Percentiles rank a stretch among this genome's conserved stretches.
Evolutionary conservation across 306 rosid species (phyloP).

Genomic region (Prinsepia uniflora): DNA sequence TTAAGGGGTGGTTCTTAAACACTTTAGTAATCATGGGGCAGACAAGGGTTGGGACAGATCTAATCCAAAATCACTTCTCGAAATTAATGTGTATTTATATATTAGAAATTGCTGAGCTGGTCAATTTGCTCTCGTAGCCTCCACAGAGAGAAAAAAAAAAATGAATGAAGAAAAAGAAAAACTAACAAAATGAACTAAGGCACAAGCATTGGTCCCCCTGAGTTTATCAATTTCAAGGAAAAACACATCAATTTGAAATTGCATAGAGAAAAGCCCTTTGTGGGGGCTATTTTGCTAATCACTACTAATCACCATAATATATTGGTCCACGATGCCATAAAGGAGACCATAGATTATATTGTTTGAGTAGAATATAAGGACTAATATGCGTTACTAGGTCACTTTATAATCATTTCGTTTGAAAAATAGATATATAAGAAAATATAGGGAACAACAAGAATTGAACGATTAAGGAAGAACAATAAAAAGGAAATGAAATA

Average conservation of each 20-base stretch:
- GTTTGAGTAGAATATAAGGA: neutral
- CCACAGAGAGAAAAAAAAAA: slow-evolving; percentile 11
- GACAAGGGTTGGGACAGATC: slow-evolving; percentile 57
- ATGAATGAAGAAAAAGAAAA: slow-evolving; percentile 7
- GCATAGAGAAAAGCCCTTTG: slow-evolving; percentile 25
- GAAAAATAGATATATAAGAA: too few species aligned
- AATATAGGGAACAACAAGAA: too few species aligned
- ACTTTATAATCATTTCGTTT: too few species aligned
- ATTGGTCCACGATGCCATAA: slow-evolving; percentile 33
- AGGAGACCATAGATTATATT: neutral
- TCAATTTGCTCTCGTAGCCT: neutral
- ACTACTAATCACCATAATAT: slow-evolving; percentile 21
- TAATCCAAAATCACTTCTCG: slow-evolving; percentile 44
- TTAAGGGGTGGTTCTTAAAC: slow-evolving; percentile 23
- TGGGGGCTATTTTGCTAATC: slow-evolving; percentile 33
- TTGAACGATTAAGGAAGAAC: too few species aligned
- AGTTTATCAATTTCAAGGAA: slow-evolving; percentile 6
- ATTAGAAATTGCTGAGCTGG: slow-evolving; percentile 42
- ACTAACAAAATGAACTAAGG: neutral
- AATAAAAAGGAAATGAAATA: too few species aligned
- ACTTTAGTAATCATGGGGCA: slow-evolving; percentile 38
- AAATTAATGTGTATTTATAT: slow-evolving; percentile 32
- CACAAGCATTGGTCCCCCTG: slow-evolving; percentile 13
- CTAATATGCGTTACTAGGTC: neutral
- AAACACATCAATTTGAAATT: slow-evolving; percentile 1